A percentile compares a stretch with the other conserved stretches of the same genome.
These are phyloP conservation scores for Colletotrichum sp. DNA, from an alignment of 2,329 filamentous ascomycete species.

Conservation along the genomic window DNA sequence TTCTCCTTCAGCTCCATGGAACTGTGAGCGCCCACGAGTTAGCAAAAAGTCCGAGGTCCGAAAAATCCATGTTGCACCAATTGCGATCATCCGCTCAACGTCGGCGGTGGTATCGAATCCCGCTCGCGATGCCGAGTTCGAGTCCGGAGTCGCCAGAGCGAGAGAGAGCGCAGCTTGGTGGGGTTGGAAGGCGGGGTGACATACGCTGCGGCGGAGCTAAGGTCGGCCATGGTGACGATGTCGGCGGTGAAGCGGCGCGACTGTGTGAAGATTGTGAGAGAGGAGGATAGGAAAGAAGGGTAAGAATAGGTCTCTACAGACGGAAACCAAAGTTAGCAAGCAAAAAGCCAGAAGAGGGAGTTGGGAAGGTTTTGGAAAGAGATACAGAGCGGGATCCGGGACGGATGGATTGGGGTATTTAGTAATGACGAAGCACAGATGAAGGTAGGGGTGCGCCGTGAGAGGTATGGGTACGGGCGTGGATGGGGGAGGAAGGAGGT, in stretches of 20 bases:
- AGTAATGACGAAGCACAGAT: slow-evolving; percentile 24
- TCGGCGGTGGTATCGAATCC: not conserved
- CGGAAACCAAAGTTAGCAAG: slow-evolving; percentile 16
- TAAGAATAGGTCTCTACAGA: not conserved
- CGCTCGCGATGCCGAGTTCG: not conserved
- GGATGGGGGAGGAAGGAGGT: not conserved
- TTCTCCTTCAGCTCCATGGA: slow-evolving; percentile 97
- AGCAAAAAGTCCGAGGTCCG: slow-evolving; percentile 1
- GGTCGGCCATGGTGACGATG: slow-evolving; percentile 25
- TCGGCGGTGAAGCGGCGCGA: not conserved
- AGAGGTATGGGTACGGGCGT: slow-evolving; percentile 14
- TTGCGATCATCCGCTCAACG: not conserved
- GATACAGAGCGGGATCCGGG: slow-evolving; percentile 15
- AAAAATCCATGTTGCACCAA: not conserved
- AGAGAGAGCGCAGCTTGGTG: slow-evolving; percentile 14
- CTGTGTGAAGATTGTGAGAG: not conserved
- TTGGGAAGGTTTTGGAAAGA: slow-evolving; percentile 18
- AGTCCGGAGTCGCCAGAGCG: not conserved
- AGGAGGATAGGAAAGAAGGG: not conserved
- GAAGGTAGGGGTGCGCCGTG: slow-evolving; percentile 19
- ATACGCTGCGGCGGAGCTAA: slow-evolving; percentile 25
- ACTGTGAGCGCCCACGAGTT: slow-evolving; percentile 48
- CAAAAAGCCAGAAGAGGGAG: slow-evolving; percentile 18
- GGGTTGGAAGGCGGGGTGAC: slow-evolving; percentile 22
- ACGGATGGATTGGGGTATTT: slow-evolving; percentile 24